Percentiles rank a stretch among this genome's conserved stretches.
Evolutionary conservation across 805 yeast species (phyloP).

Genomic region (Metschnikowia rubicola): DNA sequence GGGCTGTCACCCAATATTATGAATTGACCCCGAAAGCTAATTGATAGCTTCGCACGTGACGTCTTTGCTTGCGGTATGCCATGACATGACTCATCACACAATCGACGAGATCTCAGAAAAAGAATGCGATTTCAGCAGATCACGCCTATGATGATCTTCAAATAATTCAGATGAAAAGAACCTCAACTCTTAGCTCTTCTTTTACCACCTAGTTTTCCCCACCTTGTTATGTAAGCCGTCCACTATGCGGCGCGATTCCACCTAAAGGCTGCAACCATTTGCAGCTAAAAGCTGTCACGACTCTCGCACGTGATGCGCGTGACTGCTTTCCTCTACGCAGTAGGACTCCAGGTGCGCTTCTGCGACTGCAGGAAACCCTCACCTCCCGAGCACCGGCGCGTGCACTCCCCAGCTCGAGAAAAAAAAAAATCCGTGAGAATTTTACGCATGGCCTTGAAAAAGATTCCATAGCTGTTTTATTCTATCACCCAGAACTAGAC

Average conservation of each 20-base stretch:
- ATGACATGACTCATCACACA: too few species aligned
- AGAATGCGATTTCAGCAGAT: too few species aligned
- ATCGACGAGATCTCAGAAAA: too few species aligned
- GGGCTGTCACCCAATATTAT: too few species aligned
- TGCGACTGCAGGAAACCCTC: constrained; percentile 4
- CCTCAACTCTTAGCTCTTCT: neutral
- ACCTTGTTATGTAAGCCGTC: neutral
- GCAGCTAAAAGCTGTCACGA: too few species aligned
- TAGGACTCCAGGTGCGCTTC: neutral
- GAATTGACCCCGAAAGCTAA: too few species aligned
- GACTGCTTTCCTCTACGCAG: constrained; percentile 12
- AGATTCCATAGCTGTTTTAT: constrained; percentile 22
- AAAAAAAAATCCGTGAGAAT: constrained; percentile 19
- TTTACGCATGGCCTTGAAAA: constrained; percentile 18
- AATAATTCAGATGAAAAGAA: neutral
- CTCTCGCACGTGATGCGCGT: neutral
- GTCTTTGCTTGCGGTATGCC: too few species aligned
- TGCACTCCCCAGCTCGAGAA: constrained; percentile 8
- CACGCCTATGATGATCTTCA: too few species aligned
- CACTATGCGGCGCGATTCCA: too few species aligned
- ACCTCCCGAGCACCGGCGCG: constrained; percentile 8
- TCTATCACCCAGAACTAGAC: constrained; percentile 21
- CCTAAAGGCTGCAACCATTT: too few species aligned
- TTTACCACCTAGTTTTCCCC: neutral
- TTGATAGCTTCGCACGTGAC: too few species aligned